Percentiles rank a stretch among this genome's conserved stretches.
These are phyloP conservation scores for Verticillium tricorpus DNA, from an alignment of 2,329 filamentous ascomycete genomes.

Conservation along the genomic window DNA sequence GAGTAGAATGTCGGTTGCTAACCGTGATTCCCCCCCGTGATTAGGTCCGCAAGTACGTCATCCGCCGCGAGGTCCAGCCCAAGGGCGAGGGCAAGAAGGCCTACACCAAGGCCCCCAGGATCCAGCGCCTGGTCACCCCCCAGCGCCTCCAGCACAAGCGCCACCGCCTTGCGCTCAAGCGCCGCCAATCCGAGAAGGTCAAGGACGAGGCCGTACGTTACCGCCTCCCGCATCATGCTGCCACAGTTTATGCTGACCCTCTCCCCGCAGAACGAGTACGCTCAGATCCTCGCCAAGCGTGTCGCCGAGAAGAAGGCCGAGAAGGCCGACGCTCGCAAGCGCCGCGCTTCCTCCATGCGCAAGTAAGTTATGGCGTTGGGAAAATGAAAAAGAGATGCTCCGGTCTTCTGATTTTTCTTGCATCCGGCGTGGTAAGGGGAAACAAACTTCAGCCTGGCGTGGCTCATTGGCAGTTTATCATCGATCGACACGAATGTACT, in stretches of 20 bases:
- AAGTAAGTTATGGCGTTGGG: slow-evolving; percentile 56
- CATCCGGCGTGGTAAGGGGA: slow-evolving; percentile 32
- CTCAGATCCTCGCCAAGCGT: slow-evolving; percentile 93
- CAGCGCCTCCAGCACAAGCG: slow-evolving; percentile 99
- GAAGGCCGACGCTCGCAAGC: slow-evolving; percentile 93
- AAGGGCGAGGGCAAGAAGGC: slow-evolving; percentile 96
- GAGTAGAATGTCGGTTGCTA: slow-evolving; percentile 22
- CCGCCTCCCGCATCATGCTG: background rate
- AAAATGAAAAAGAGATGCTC: slow-evolving; percentile 15
- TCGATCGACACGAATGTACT: slow-evolving; percentile 26
- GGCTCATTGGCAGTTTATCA: background rate
- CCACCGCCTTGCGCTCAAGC: slow-evolving; percentile 96
- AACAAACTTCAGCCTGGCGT: slow-evolving; percentile 6
- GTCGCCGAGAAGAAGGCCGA: slow-evolving; percentile 92
- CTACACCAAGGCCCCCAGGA: slow-evolving; percentile 99
- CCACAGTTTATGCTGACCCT: slow-evolving; percentile 27
- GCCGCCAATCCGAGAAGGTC: slow-evolving; percentile 91
- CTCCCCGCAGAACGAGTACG: slow-evolving; percentile 81
- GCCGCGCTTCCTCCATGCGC: slow-evolving; percentile 91
- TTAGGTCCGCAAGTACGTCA: slow-evolving; percentile 99
- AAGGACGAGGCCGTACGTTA: slow-evolving; percentile 96
- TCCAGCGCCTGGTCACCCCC: slow-evolving; percentile 98
- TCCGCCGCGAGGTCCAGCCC: slow-evolving; percentile 94
- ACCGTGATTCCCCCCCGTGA: slow-evolving; percentile 22
- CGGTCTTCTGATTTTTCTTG: slow-evolving; percentile 35